phyloP scores from a whole-genome alignment of 1,284 basidiomycete species.

The Tilletia setariae region DNA sequence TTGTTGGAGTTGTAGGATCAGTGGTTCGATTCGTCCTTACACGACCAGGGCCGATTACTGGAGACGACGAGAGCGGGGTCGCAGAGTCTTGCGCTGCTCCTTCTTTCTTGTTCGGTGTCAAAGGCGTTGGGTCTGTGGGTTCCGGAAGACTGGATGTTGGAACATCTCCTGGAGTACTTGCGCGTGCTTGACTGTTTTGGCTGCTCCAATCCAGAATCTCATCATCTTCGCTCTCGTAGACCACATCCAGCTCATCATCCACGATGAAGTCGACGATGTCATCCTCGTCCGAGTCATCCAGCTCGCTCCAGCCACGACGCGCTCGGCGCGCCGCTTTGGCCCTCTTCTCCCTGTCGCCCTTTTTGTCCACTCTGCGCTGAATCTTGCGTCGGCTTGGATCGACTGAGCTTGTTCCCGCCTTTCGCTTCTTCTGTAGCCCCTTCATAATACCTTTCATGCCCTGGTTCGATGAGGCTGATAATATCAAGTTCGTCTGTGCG shows the following conservation, averaged over 20 bases:
- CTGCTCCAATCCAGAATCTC: neutral
- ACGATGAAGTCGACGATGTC: constrained; percentile 37
- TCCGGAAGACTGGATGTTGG: neutral
- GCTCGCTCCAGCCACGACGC: constrained; percentile 17
- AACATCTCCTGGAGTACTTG: neutral
- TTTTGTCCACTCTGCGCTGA: constrained; percentile 19
- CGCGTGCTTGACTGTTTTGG: too few relatives aligned
- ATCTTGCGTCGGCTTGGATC: constrained; percentile 12
- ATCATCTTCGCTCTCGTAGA: constrained; percentile 24
- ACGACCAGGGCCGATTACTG: constrained; percentile 36
- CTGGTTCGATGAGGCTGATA: constrained; percentile 18
- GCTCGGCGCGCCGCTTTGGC: neutral
- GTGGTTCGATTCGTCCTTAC: neutral
- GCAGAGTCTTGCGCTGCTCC: neutral
- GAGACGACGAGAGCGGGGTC: neutral
- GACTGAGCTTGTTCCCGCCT: neutral
- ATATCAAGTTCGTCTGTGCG: too few relatives aligned
- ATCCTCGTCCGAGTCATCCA: constrained; percentile 11
- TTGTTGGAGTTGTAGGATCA: constrained; percentile 8
- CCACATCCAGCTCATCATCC: constrained; percentile 29
- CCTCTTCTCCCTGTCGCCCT: neutral
- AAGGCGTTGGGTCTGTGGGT: neutral
- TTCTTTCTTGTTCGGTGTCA: neutral
- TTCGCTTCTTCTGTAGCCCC: constrained; percentile 15
- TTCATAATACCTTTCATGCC: constrained; percentile 18